Base-by-base conservation (phyloP, 2,329 filamentous ascomycete genomes). In the Bipolaris gigantea region DNA sequence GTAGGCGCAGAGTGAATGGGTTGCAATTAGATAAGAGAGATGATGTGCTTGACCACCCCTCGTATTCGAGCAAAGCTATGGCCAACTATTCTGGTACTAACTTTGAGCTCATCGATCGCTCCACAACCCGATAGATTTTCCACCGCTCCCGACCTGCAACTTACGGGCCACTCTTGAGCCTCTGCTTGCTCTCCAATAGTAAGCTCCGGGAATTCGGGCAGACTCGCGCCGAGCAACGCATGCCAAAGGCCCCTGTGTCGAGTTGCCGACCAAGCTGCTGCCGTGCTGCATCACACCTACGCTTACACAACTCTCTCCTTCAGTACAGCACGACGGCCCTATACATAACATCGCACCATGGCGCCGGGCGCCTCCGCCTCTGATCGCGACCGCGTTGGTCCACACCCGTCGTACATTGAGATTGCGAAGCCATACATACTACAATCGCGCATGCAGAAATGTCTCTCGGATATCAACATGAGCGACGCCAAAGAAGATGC, bases 401-500 rank as follows among this genome's bases (percentile, higher is more conserved):
- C 84, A 19, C 83, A 87, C 66, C 84, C 84, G 1, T 86, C 83
- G 18, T 85, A 82, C 65, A 85, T 87, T 57, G 82, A 85, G 66
- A 80, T 87, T 51, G 83, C 85, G 51, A 83, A 84, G 63, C 90
- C 90, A 53, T 97, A 93, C 76, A 84, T 91, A 58, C 88, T 90
- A 61, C 90, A 97, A 71, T 87, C 90, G 65, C 86, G 85, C 64
- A 84, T 97, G 51, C 87, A 91, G 57, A 84, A 85, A 67, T 86
- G 87, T 72, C 82, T 96, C 53, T 81, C 82, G 40, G 83, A 84
- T 18, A 85, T 87, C 57, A 85, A 86, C 35, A 85, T 88, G 66
- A 89, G 90, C 67, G 86, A 89, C 47, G 85, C 89, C 34, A 86
- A 89, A 53, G 92, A 97, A 73, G 90, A 93, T 67, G 85, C 78